phyloP scores from a whole-genome alignment of 108 stramenopile species.

The Thalassiosira profunda region DNA sequence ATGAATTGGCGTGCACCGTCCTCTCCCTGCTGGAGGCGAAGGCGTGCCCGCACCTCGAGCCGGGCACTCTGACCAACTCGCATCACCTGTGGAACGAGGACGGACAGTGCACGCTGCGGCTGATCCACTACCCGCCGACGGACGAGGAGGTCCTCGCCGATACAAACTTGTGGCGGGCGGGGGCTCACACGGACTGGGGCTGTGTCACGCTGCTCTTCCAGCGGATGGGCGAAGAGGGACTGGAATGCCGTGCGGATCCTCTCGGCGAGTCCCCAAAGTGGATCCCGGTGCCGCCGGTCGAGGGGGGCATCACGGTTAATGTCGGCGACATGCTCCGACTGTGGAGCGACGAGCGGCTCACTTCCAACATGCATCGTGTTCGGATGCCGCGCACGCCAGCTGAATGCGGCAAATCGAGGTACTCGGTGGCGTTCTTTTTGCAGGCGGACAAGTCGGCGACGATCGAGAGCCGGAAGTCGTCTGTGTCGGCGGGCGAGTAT shows the following conservation, averaged over 20 bases:
- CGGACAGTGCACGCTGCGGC: slow-evolving; percentile 60
- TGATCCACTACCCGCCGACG: slow-evolving; percentile 62
- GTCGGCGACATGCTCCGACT: slow-evolving; percentile 62
- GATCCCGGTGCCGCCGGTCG: slow-evolving; percentile 42
- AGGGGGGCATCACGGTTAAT: slow-evolving; percentile 60
- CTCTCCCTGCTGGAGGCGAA: slow-evolving; percentile 35
- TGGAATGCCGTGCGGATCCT: slow-evolving; percentile 58
- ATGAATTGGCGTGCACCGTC: slow-evolving; percentile 32
- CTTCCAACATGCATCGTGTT: slow-evolving; percentile 61
- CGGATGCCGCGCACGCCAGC: slow-evolving; percentile 44
- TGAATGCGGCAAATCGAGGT: slow-evolving; percentile 39
- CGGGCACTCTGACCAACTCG: slow-evolving; percentile 24
- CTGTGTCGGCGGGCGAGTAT: slow-evolving; percentile 63
- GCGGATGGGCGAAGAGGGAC: slow-evolving; percentile 42
- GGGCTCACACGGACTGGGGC: slow-evolving; percentile 64
- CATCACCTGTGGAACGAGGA: slow-evolving; percentile 48
- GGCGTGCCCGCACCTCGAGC: slow-evolving; percentile 31
- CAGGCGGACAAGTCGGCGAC: slow-evolving; percentile 48
- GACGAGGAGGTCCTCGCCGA: neutral
- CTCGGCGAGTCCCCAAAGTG: slow-evolving; percentile 19
- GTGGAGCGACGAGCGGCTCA: slow-evolving; percentile 46
- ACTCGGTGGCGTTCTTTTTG: slow-evolving; percentile 55
- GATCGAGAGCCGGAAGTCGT: slow-evolving; percentile 35
- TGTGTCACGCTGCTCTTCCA: slow-evolving; percentile 58
- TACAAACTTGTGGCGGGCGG: slow-evolving; percentile 42